Percentiles rank a stretch among this genome's conserved stretches.
Conservation (phyloP, 2,329 filamentous ascomycete species). For the Fusarium subglutinans region DNA sequence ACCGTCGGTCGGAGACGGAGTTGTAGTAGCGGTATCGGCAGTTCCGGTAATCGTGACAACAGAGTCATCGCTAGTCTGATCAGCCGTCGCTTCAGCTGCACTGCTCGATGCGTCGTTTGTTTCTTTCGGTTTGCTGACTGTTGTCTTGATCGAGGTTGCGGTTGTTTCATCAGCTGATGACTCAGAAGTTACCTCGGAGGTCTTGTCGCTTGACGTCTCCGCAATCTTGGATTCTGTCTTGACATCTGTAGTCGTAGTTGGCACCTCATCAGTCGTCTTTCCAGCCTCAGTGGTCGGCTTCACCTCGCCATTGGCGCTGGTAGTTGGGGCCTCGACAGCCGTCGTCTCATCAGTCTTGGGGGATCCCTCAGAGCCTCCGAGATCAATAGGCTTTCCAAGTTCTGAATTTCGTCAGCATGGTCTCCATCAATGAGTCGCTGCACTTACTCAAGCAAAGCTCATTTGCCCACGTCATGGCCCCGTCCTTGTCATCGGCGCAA, state of each 20-base stretch:
- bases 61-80: neutral
- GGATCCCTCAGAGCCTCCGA: neutral
- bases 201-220: neutral
- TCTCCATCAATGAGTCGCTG: fast-evolving
- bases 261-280: neutral
- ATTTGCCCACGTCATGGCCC: slow-evolving; percentile 36
- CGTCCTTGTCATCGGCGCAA: slow-evolving; percentile 5
- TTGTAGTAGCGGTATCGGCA: neutral
- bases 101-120: neutral
- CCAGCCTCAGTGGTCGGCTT: neutral
- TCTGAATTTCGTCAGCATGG: neutral
- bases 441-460: slow-evolving; percentile 46
- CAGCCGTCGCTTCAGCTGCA: neutral
- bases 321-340: neutral
- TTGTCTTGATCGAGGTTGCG: neutral
- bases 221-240: neutral
- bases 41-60: neutral
- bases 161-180: neutral
- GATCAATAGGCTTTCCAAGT: slow-evolving; percentile 23
- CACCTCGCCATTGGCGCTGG: neutral
- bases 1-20: neutral
- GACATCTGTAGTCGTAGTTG: neutral
- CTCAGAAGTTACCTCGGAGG: neutral
- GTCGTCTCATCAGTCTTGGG: slow-evolving; percentile 11
- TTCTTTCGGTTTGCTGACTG: slow-evolving; percentile 2